Base-by-base conservation (phyloP, 495 filamentous ascomycete genomes). In the Recurvomyces mirabilis region DNA sequence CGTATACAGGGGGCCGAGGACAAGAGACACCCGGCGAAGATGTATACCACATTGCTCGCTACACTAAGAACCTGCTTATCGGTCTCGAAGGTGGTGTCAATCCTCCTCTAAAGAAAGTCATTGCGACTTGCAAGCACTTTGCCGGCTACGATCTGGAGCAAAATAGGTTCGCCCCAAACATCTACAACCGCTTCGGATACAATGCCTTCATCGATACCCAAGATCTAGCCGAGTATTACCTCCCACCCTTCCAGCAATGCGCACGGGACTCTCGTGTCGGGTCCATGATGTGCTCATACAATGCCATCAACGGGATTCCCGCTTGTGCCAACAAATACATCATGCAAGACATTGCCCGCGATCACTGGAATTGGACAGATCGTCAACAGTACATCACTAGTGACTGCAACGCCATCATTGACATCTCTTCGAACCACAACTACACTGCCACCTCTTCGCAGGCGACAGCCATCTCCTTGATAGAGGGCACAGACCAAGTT, bases 1-100 rank as follows among this genome's bases (percentile, higher is more conserved):
- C 12, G 42, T 73, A 71, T 0, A 58, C 72, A 5, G 76, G 75
- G 75, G 75, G 75, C 6, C 63, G 75, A 20, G 75, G 75, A 2
- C 68, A 65, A 38, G 78, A 82, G 51, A 78, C 77, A 0, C 75
- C 78, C 0, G 74, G 74, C 19, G 77, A 81, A 51, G 77, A 82
- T 50, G 65, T 72, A 0, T 73, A 69, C 53, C 69, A 66, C 42
- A 64, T 81, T 4, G 66, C 66, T 15, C 65, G 68, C 0, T 82
- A 78, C 39, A 72, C 73, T 0, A 70, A 71, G 31, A 68, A 72
- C 26, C 65, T 80, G 20, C 33, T 53, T 13, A 38, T 26, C 17
- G 50, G 43, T 22, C 29, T 53, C 14, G 37, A 53, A 49, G 50
- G 39, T 18, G 23, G 25, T 4, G 32, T 24, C 39, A 17, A 20